Conservation (phyloP, 164 flowering plant species). For the Magnolia changhungtana region DNA sequence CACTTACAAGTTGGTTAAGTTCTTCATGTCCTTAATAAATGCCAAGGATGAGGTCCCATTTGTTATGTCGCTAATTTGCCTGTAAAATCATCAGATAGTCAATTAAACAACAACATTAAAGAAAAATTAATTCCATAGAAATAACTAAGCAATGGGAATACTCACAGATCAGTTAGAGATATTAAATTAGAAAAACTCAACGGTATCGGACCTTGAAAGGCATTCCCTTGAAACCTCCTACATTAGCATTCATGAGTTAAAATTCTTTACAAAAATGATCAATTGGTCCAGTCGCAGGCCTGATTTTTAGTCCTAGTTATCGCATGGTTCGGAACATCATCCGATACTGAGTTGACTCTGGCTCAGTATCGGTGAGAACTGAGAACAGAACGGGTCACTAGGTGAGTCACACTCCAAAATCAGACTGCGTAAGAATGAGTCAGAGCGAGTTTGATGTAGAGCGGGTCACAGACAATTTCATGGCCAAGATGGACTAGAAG, state of each 20-base stretch:
- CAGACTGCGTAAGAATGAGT: too few relatives aligned
- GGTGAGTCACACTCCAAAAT: too few relatives aligned
- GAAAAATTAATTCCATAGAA: background rate
- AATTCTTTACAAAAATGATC: background rate
- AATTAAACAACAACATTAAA: background rate
- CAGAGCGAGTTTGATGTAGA: too few relatives aligned
- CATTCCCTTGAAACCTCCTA: conserved; percentile 74
- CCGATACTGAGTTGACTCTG: too few relatives aligned
- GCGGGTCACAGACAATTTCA: too few relatives aligned
- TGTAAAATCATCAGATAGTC: conserved; percentile 12
- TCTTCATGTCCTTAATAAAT: conserved; percentile 32
- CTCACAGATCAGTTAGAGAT: conserved; percentile 58
- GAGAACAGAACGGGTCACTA: too few relatives aligned
- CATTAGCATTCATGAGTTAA: conserved; percentile 1
- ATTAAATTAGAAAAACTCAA: conserved; percentile 48
- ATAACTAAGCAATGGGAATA: background rate
- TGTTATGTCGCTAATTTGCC: conserved; percentile 67
- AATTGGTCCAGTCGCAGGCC: background rate
- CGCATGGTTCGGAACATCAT: too few relatives aligned
- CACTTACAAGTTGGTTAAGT: conserved; percentile 25
- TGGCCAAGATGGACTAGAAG: too few relatives aligned
- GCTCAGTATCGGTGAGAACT: too few relatives aligned
- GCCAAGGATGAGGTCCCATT: conserved; percentile 57
- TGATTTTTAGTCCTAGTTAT: too few relatives aligned
- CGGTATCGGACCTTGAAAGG: conserved; percentile 74